phyloP scores from a whole-genome alignment of 441 rosid species.

The Adansonia madagascariensis region DNA sequence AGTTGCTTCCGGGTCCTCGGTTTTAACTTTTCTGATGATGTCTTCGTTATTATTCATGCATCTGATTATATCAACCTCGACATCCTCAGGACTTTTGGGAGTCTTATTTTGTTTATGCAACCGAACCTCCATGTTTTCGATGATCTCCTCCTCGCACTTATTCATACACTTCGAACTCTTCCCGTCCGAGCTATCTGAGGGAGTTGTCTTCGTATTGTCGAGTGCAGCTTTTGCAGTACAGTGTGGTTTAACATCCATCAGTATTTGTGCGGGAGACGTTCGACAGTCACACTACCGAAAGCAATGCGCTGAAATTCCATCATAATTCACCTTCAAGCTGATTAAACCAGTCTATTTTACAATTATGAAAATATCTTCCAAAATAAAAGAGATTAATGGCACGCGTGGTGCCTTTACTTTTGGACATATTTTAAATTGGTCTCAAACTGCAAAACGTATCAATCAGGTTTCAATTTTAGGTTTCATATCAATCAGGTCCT shows the following conservation, averaged over 20 bases:
- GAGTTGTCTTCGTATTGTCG: conserved; percentile 38
- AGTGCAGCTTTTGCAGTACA: conserved; percentile 33
- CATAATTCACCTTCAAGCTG: conserved; percentile 30
- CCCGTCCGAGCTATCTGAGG: conserved; percentile 38
- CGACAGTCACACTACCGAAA: conserved; percentile 27
- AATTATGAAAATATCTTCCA: no score
- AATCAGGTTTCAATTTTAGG: no score
- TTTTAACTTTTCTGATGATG: conserved; percentile 28
- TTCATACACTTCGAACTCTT: conserved; percentile 33
- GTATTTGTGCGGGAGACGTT: conserved; percentile 41
- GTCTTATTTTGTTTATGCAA: conserved; percentile 32
- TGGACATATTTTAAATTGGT: no score
- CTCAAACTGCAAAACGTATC: no score
- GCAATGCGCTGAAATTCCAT: conserved; percentile 25
- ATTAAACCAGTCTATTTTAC: neutral
- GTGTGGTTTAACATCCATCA: conserved; percentile 42
- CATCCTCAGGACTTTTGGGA: conserved; percentile 44
- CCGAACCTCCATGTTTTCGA: conserved; percentile 27
- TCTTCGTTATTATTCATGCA: conserved; percentile 34
- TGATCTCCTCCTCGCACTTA: conserved; percentile 34
- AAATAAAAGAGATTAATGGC: no score
- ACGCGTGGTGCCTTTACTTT: no score
- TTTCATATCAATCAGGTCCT: no score
- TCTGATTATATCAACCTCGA: conserved; percentile 61
- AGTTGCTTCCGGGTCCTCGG: conserved; percentile 81